Evolutionary conservation across 495 filamentous ascomycete species (phyloP).

Genomic region (Chaetomium fimeti): DNA sequence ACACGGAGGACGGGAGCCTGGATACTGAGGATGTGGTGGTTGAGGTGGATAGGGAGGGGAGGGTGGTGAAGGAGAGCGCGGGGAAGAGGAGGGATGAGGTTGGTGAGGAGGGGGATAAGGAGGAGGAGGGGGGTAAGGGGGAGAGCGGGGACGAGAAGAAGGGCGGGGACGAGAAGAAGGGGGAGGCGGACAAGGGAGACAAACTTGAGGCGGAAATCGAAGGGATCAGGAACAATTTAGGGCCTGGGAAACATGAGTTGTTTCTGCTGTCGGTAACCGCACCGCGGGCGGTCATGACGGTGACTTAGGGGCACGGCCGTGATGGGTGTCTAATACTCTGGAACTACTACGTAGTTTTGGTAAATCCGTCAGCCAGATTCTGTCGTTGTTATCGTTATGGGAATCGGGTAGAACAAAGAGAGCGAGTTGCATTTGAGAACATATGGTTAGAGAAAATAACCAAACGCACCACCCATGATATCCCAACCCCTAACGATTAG

Average conservation of each 20-base stretch:
- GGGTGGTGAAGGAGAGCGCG: slow-evolving; percentile 23
- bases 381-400: neutral
- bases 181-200: neutral
- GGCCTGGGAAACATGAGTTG: slow-evolving; percentile 24
- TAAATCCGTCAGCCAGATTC: neutral
- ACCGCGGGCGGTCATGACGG: slow-evolving; percentile 3
- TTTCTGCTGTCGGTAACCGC: slow-evolving; percentile 34
- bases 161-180: neutral
- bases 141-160: neutral
- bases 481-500: no score
- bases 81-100: slow-evolving; percentile 6
- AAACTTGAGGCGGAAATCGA: no score
- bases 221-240: no score
- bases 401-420: neutral
- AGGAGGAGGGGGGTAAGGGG: slow-evolving; percentile 14
- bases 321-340: neutral
- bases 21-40: slow-evolving; percentile 51
- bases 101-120: slow-evolving; percentile 11
- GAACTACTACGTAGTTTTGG: neutral
- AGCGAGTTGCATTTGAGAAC: no score
- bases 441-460: no score
- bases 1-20: slow-evolving; percentile 67
- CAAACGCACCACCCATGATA: no score
- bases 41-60: slow-evolving; percentile 31
- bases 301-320: neutral